Conservation (phyloP, 2,329 filamentous ascomycete genomes). For the Gaeumannomyces tritici region DNA sequence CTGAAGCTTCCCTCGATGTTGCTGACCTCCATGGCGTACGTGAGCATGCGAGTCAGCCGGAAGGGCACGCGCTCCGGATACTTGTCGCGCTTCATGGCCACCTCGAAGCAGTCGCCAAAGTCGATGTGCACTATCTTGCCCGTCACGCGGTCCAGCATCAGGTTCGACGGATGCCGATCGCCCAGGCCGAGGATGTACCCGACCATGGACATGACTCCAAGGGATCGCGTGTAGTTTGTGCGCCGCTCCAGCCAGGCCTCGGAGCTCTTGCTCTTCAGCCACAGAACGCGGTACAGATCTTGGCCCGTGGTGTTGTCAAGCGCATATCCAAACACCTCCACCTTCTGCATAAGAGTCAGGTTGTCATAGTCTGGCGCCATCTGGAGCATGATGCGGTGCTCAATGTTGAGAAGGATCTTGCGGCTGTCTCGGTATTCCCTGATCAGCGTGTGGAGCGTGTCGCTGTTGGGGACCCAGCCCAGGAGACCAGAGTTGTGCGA, state of each 20-base stretch:
- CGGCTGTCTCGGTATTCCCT: slow-evolving; percentile 94
- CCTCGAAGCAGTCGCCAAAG: slow-evolving; percentile 98
- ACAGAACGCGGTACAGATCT: slow-evolving; percentile 93
- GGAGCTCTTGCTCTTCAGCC: slow-evolving; percentile 97
- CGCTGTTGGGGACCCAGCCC: slow-evolving; percentile 95
- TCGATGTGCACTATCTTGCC: slow-evolving; percentile 98
- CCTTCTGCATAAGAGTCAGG: slow-evolving; percentile 98
- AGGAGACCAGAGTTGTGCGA: slow-evolving; percentile 93
- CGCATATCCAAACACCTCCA: slow-evolving; percentile 98
- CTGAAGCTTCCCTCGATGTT: slow-evolving; percentile 99
- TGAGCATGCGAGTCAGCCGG: slow-evolving; percentile 96
- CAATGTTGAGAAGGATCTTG: slow-evolving; percentile 97
- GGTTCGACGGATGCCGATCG: slow-evolving; percentile 92
- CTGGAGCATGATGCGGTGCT: slow-evolving; percentile 98
- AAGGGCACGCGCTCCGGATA: slow-evolving; percentile 97
- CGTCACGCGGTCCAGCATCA: slow-evolving; percentile 93
- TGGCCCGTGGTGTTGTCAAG: slow-evolving; percentile 99
- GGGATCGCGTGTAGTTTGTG: slow-evolving; percentile 96
- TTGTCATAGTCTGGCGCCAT: slow-evolving; percentile 99
- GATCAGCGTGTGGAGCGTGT: slow-evolving; percentile 93
- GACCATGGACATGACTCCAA: slow-evolving; percentile 99
- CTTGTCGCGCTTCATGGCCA: slow-evolving; percentile 98
- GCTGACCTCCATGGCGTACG: slow-evolving; percentile 99
- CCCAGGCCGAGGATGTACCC: slow-evolving; percentile 96
- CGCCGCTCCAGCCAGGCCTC: slow-evolving; percentile 95